Evolutionary conservation across 208 protist species (phyloP).

Genomic region (Trypanosoma theileri): DNA sequence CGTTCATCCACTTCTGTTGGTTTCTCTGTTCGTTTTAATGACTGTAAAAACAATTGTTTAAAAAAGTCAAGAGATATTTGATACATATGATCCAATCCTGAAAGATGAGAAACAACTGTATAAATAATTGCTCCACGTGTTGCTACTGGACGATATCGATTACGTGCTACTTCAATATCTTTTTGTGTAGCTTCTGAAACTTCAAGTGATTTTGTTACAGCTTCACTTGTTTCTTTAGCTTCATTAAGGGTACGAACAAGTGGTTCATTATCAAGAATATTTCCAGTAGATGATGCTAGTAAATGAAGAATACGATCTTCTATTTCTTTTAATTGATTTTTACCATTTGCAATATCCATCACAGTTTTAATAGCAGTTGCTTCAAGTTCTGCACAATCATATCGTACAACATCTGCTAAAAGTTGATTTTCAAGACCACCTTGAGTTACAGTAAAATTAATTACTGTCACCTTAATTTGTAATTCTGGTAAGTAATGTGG

Average conservation of each 20-base stretch:
- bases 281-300: constrained; percentile 90
- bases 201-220: constrained; percentile 87
- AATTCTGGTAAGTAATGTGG: constrained; percentile 96
- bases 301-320: constrained; percentile 94
- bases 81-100: constrained; percentile 93
- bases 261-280: constrained; percentile 96
- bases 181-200: constrained; percentile 94
- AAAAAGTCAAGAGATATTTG: constrained; percentile 94
- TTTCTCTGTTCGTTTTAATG: constrained; percentile 89
- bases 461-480: constrained; percentile 92
- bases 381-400: constrained; percentile 92
- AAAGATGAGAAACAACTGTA: constrained; percentile 92
- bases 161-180: constrained; percentile 92
- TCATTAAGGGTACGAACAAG: constrained; percentile 95
- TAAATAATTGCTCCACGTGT: constrained; percentile 94
- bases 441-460: constrained; percentile 96
- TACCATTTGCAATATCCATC: constrained; percentile 93
- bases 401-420: constrained; percentile 90
- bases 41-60: constrained; percentile 89
- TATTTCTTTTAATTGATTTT: constrained; percentile 93
- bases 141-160: constrained; percentile 93
- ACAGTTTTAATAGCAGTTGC: constrained; percentile 91
- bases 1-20: constrained; percentile 67
- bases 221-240: constrained; percentile 90
- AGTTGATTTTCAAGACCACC: constrained; percentile 93